Evolutionary conservation across 225 moss, liverwort and hornwort genomes (phyloP).

Genomic region (Pseudisothecium myosuroides): DNA sequence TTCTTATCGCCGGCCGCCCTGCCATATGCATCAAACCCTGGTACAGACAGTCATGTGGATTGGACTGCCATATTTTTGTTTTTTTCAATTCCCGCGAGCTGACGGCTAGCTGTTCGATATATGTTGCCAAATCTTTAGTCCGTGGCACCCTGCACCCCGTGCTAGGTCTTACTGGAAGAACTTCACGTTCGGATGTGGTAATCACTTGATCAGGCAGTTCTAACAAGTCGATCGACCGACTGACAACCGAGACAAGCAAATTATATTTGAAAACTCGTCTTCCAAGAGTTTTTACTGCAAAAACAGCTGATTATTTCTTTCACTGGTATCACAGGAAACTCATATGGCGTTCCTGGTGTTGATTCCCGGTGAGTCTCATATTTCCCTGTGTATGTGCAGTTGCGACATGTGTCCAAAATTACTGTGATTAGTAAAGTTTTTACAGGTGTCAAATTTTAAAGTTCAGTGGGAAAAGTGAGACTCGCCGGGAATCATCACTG

Average conservation of each 20-base stretch:
- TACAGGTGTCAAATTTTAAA: no score
- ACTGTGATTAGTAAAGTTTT: no score
- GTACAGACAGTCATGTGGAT: background rate
- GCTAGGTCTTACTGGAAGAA: background rate
- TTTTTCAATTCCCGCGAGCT: no score
- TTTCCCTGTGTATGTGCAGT: no score
- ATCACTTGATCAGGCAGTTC: background rate
- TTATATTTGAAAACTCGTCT: no score
- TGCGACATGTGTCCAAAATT: no score
- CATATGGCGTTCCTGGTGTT: no score
- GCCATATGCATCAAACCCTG: background rate
- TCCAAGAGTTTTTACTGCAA: background rate
- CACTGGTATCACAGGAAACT: no score
- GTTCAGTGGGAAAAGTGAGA: no score
- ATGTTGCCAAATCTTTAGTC: background rate
- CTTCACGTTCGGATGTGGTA: no score
- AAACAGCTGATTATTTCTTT: background rate
- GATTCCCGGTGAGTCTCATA: no score
- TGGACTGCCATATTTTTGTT: background rate
- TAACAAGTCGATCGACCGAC: background rate
- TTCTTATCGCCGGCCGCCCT: background rate
- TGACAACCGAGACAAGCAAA: background rate
- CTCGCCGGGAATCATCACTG: no score
- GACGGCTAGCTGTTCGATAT: background rate
- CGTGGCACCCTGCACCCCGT: background rate